Conservation (phyloP, 2,329 filamentous ascomycete species). For the Coniochaeta sp. region DNA sequence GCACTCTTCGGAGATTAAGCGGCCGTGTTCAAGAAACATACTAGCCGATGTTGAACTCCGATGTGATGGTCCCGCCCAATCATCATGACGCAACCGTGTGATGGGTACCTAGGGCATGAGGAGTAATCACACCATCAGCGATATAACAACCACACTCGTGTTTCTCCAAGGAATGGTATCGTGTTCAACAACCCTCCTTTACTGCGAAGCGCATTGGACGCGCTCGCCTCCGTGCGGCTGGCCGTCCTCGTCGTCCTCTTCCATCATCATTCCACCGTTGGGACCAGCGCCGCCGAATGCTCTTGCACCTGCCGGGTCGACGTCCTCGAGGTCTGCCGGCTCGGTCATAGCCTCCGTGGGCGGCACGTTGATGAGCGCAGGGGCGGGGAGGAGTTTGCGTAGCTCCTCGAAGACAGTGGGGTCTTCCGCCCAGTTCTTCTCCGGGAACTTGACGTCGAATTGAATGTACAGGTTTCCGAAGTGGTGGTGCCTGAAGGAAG, state of each 20-base stretch:
- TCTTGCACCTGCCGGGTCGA: slow-evolving; percentile 64
- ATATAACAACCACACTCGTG: too few species aligned
- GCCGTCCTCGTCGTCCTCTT: slow-evolving; percentile 73
- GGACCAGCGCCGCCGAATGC: slow-evolving; percentile 58
- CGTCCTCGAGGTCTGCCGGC: slow-evolving; percentile 77
- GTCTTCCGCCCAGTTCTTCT: slow-evolving; percentile 62
- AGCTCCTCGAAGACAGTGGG: slow-evolving; percentile 69
- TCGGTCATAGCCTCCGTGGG: slow-evolving; percentile 87
- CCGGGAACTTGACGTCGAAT: slow-evolving; percentile 96
- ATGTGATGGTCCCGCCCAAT: too few species aligned
- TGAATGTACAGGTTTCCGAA: slow-evolving; percentile 94
- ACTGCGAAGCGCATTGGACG: slow-evolving; percentile 84
- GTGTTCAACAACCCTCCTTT: too few species aligned
- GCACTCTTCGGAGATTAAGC: too few species aligned
- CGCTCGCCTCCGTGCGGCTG: slow-evolving; percentile 64
- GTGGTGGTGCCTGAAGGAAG: slow-evolving; percentile 90
- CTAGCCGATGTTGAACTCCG: too few species aligned
- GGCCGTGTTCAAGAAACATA: too few species aligned
- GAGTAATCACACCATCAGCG: too few species aligned
- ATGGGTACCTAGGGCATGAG: too few species aligned
- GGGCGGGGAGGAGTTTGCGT: slow-evolving; percentile 76
- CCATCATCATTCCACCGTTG: slow-evolving; percentile 35
- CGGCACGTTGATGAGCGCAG: slow-evolving; percentile 54
- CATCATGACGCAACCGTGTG: too few species aligned
- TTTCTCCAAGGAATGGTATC: too few species aligned